Evolutionary conservation across 1,284 basidiomycete species (phyloP).

Genomic region (Leccinum solheimii): DNA sequence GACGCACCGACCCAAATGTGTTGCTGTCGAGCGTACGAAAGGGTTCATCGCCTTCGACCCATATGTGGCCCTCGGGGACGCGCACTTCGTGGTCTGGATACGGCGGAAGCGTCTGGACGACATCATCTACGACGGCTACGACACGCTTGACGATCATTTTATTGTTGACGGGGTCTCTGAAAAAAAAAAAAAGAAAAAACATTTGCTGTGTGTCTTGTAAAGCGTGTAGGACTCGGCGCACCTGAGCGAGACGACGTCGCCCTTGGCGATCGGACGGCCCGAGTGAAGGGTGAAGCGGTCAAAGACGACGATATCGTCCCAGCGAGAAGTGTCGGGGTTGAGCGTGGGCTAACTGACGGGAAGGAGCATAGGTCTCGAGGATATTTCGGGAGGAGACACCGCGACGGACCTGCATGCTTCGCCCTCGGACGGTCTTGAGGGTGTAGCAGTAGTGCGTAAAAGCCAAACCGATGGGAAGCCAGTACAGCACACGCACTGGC

Average conservation of each 20-base stretch:
- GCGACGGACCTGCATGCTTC: constrained; percentile 71
- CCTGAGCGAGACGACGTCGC: constrained; percentile 68
- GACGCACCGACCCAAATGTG: constrained; percentile 63
- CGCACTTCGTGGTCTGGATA: constrained; percentile 57
- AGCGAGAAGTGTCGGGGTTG: constrained; percentile 66
- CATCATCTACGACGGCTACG: constrained; percentile 62
- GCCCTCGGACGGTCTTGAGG: constrained; percentile 56
- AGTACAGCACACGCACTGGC: constrained; percentile 44
- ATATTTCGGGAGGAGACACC: not conserved
- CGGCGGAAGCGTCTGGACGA: constrained; percentile 67
- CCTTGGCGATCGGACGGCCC: constrained; percentile 43
- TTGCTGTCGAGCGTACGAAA: constrained; percentile 69
- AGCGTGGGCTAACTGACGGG: constrained; percentile 64
- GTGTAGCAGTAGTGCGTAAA: constrained; percentile 54
- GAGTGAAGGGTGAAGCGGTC: constrained; percentile 50
- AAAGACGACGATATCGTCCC: constrained; percentile 65
- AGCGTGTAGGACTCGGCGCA: constrained; percentile 26
- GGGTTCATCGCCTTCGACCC: constrained; percentile 64
- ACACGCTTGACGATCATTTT: constrained; percentile 68
- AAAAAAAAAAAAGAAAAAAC: not conserved
- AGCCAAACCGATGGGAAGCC: constrained; percentile 56
- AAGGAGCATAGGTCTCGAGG: not conserved
- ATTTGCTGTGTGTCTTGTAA: not conserved
- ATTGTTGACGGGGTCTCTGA: constrained; percentile 61
- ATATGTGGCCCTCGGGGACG: constrained; percentile 63